Percentiles rank a stretch among this genome's conserved stretches.
Conservation (phyloP, 1,139 yeast species). For the Taphrina sp. region DNA sequence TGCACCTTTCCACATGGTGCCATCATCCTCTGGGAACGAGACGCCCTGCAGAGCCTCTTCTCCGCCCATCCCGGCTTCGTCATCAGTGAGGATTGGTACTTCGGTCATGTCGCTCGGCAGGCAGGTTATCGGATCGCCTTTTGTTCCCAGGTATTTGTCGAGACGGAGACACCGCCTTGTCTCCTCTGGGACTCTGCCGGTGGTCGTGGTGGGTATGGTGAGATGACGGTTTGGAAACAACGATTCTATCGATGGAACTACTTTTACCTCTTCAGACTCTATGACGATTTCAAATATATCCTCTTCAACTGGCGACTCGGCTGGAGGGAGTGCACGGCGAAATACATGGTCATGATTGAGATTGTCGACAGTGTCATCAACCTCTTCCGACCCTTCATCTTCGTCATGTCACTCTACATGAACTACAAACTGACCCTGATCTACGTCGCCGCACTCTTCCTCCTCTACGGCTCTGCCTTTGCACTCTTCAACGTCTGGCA, state of each 20-base stretch:
- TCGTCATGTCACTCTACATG: constrained; percentile 9
- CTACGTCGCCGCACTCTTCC: constrained; percentile 1
- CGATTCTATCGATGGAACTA: constrained; percentile 27
- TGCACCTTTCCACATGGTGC: constrained; percentile 20
- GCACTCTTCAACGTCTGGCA: constrained; percentile 15
- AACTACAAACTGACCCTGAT: constrained; percentile 1
- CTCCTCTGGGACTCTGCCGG: constrained; percentile 3
- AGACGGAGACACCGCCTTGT: constrained; percentile 29
- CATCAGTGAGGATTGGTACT: constrained; percentile 24
- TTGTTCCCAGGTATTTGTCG: constrained; percentile 23
- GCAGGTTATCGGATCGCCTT: constrained; percentile 13
- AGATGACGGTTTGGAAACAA: constrained; percentile 31
- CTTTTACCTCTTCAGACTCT: constrained; percentile 16
- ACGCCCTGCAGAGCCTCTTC: constrained; percentile 22
- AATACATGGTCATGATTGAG: constrained; percentile 11
- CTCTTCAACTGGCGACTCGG: constrained; percentile 29
- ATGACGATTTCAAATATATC: constrained; percentile 12
- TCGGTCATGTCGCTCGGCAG: constrained; percentile 19
- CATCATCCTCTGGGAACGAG: constrained; percentile 23
- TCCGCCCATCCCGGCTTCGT: constrained; percentile 18
- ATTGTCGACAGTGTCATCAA: constrained; percentile 10
- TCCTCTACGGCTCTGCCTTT: constrained; percentile 10
- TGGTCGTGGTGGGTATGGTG: constrained; percentile 26
- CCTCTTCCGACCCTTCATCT: constrained; percentile 23
- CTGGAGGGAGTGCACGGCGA: constrained; percentile 11